Evolutionary conservation across 768 basidiomycete species (phyloP), one percentile per base, ranked within the genome.

Genomic region (Strobilomyces confusus): DNA sequence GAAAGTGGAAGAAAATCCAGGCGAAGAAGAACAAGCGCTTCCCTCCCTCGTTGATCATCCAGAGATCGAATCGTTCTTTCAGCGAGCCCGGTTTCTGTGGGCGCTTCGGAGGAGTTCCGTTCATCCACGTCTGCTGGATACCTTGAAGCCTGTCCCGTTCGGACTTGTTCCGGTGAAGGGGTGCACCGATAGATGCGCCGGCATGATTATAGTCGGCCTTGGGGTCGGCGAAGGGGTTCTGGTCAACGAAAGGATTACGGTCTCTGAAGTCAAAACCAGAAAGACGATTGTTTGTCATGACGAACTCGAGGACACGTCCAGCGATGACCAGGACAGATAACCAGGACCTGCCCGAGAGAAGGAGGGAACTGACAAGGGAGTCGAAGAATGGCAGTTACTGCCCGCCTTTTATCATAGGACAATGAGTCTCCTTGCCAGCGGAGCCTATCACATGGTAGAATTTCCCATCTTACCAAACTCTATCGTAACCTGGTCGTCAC

Each of bases 1-100:
- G 72, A 36, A 84, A 54, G 58, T 98, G 94, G 30, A 95, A 78
- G 68, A 92, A 72, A 47, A 95, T 73, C 83, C 88, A 97, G 56
- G 83, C 69, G 51, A 72, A 79, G 72, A 95, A 91, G 76, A 94
- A 92, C 36, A 95, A 60, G 49, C 81, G 77, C 41, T 80, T 79
- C 14, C 87, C 83, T 63, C 94, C 94, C 65, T 95, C 93, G 67
- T 95, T 94, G 69, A 94, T 91, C 87, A 92, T 88, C 93, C 93
- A 95, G n/a, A 83, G 61, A 59, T 79, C 76, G 61, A 81, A 77
- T 59, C 69, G 79, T 61, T 83, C 77, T 41, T 63, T 61, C 43
- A 73, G 64, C 3, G 75, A 73, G 48, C 61, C 69, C 30, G 79
- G 74, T 43, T 67, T 62, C 55, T 75, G 74, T 15, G 67, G 67